These are phyloP conservation scores for Mycena amicta DNA, from an alignment of 768 basidiomycete species.

Conservation along the genomic window DNA sequence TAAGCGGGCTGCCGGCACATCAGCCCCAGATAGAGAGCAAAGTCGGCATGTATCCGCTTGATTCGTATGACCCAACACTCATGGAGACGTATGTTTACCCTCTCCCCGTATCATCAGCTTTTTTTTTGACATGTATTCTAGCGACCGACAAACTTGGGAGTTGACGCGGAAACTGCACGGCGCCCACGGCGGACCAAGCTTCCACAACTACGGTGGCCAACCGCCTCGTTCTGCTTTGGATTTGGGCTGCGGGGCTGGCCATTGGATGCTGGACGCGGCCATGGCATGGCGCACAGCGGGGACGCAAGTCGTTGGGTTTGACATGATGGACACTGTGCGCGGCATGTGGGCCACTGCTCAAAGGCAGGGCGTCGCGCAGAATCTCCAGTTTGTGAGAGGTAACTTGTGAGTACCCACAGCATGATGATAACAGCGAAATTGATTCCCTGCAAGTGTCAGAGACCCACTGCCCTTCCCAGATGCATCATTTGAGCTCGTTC, in stretches of 20 bases:
- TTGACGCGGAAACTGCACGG: conserved; percentile 42
- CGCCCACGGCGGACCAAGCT: conserved; percentile 27
- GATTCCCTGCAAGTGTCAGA: conserved; percentile 37
- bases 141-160: conserved; percentile 44
- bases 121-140: conserved; percentile 21
- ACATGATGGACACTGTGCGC: conserved; percentile 27
- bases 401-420: conserved; percentile 30
- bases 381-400: conserved; percentile 25
- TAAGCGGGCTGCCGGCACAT: too few species aligned
- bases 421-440: too few species aligned
- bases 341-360: conserved; percentile 19
- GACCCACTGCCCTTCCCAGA: conserved; percentile 49
- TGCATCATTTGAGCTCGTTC: conserved; percentile 54
- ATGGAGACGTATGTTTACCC: conserved; percentile 21
- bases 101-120: not conserved
- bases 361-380: conserved; percentile 22
- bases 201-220: conserved; percentile 26
- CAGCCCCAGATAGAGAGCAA: conserved; percentile 16
- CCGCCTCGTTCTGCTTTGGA: conserved; percentile 50
- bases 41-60: conserved; percentile 25
- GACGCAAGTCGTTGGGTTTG: conserved; percentile 41
- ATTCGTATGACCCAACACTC: conserved; percentile 25
- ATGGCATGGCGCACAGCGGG: conserved; percentile 43
- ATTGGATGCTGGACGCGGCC: conserved; percentile 55
- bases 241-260: conserved; percentile 55